phyloP scores from a whole-genome alignment of 129 eudicot species.

The Pulicaria dysenterica region DNA sequence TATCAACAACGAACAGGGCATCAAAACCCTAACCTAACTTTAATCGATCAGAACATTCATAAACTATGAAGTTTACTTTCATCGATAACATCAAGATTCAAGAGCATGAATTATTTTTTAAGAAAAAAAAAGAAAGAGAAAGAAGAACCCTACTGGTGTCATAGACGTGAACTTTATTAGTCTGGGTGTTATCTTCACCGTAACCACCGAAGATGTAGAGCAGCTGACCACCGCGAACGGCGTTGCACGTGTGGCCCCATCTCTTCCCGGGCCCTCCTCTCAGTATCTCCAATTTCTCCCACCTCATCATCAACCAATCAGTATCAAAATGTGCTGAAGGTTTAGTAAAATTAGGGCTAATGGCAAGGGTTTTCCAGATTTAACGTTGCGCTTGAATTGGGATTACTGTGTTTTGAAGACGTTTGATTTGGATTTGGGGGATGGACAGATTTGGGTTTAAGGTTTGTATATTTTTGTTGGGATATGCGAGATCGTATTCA shows the following conservation, averaged over 20 bases:
- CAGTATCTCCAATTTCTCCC: constrained; percentile 64
- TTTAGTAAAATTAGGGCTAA: constrained; percentile 26
- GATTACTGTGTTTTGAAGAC: not conserved
- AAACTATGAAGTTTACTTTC: not conserved
- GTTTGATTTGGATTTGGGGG: constrained; percentile 25
- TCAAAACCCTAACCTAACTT: constrained; percentile 27
- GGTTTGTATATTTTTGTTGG: constrained; percentile 26
- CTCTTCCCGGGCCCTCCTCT: constrained; percentile 79
- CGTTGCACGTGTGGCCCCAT: constrained; percentile 99
- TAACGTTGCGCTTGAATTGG: constrained; percentile 19
- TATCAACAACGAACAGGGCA: not conserved
- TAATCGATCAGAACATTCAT: constrained; percentile 8
- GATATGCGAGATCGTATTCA: constrained; percentile 27
- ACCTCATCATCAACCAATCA: constrained; percentile 53
- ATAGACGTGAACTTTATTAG: constrained; percentile 81
- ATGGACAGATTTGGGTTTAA: constrained; percentile 34
- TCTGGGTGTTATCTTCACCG: constrained; percentile 82
- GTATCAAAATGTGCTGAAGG: constrained; percentile 20
- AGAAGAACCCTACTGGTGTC: constrained; percentile 59
- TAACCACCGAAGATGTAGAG: constrained; percentile 93
- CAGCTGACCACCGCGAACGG: constrained; percentile 83
- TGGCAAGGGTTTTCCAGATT: constrained; percentile 12
- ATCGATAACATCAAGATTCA: constrained; percentile 27
- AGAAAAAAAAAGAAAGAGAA: not conserved
- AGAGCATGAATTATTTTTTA: not conserved